phyloP scores from a whole-genome alignment of 768 basidiomycete genomes.

The Tricholoma hemisulphureum region DNA sequence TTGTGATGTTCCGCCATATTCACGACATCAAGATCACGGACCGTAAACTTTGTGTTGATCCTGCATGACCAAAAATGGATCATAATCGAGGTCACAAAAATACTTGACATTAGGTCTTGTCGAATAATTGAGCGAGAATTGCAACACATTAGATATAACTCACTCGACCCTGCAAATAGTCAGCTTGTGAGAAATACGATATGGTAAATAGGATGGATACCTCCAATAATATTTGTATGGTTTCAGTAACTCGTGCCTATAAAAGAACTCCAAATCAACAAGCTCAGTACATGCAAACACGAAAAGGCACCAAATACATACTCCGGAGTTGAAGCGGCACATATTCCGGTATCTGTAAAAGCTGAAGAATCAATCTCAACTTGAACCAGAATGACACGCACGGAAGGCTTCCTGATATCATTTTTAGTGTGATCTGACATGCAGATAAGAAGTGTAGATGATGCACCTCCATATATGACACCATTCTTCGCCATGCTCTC shows the following conservation, averaged over 20 bases:
- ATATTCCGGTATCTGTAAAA: constrained; percentile 78
- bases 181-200: not conserved
- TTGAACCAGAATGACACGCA: constrained; percentile 35
- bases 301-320: constrained; percentile 36
- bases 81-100: constrained; percentile 84
- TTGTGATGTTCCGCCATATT: not conserved
- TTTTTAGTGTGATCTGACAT: constrained; percentile 1
- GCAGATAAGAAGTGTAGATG: not conserved
- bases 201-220: constrained; percentile 21
- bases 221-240: constrained; percentile 87
- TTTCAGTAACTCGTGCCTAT: constrained; percentile 75
- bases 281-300: not conserved
- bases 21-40: constrained; percentile 19
- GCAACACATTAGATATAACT: constrained; percentile 14
- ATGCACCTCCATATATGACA: constrained; percentile 66
- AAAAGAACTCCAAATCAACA: constrained; percentile 66
- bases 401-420: constrained; percentile 67
- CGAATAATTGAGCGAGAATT: constrained; percentile 5
- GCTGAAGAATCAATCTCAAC: not conserved
- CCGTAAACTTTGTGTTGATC: constrained; percentile 85
- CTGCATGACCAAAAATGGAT: constrained; percentile 88
- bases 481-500: constrained; percentile 66
- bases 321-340: constrained; percentile 95
- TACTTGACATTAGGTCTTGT: constrained; percentile 78
- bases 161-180: constrained; percentile 43